These are phyloP conservation scores for Aspergillus sparsus DNA, from an alignment of 495 filamentous ascomycete species.

Conservation along the genomic window DNA sequence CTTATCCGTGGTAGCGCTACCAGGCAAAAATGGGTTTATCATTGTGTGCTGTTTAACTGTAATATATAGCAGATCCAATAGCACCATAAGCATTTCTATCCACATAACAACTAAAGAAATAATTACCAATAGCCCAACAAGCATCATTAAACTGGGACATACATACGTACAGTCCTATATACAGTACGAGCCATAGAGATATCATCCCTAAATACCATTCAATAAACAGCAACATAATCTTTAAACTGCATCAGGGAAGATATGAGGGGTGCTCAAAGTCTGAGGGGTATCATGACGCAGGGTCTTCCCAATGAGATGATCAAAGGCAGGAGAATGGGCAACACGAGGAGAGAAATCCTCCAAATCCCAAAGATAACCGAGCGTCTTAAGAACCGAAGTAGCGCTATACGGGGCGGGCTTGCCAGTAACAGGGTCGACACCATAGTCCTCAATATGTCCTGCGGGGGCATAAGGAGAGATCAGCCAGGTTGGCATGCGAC, in stretches of 20 bases:
- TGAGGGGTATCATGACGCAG: neutral
- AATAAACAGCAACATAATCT: too few species aligned
- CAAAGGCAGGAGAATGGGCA: slow-evolving; percentile 14
- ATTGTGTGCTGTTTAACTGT: too few species aligned
- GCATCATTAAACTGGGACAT: too few species aligned
- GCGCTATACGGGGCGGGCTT: slow-evolving; percentile 6
- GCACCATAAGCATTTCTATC: too few species aligned
- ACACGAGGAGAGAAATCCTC: slow-evolving; percentile 13
- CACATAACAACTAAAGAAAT: too few species aligned
- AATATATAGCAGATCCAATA: too few species aligned
- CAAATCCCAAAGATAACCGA: slow-evolving; percentile 13
- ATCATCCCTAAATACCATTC: too few species aligned
- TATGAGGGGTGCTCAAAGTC: slow-evolving; percentile 4
- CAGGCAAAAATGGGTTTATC: too few species aligned
- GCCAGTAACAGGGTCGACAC: slow-evolving; percentile 10
- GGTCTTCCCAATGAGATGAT: slow-evolving; percentile 8
- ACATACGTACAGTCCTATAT: too few species aligned
- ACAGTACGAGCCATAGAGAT: too few species aligned
- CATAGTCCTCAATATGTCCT: slow-evolving; percentile 13
- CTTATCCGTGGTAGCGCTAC: too few species aligned
- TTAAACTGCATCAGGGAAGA: slow-evolving; percentile 14
- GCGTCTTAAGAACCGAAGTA: slow-evolving; percentile 14
- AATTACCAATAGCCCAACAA: too few species aligned
- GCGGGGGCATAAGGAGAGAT: slow-evolving; percentile 42
- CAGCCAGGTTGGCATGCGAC: slow-evolving; percentile 48